Evolutionary conservation across 1,284 basidiomycete genomes (phyloP).

Genomic region (Takashimella tepidaria): DNA sequence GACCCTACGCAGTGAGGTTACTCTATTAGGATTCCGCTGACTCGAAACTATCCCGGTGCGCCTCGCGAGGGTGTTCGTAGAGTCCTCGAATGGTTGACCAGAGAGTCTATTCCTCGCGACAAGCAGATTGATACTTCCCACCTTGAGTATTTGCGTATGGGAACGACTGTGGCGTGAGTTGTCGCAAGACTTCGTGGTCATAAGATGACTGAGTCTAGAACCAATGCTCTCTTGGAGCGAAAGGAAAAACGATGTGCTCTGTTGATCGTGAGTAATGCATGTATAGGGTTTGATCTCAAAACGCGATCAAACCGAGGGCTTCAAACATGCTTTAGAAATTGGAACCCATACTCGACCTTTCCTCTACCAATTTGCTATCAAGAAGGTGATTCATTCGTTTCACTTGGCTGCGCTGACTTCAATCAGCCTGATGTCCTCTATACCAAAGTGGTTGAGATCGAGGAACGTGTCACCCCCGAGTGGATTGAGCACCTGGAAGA

Average conservation of each 20-base stretch:
- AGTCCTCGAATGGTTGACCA: conserved; percentile 74
- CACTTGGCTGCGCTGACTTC: conserved; percentile 49
- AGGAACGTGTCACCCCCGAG: conserved; percentile 49
- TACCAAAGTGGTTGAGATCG: conserved; percentile 49
- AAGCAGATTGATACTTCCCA: conserved; percentile 44
- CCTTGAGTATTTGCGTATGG: conserved; percentile 34
- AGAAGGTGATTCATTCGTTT: conserved; percentile 19
- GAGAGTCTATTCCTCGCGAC: conserved; percentile 45
- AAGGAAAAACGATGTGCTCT: conserved; percentile 89
- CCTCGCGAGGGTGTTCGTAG: conserved; percentile 83
- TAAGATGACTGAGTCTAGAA: conserved; percentile 51
- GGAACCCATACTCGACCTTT: conserved; percentile 44
- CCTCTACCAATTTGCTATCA: conserved; percentile 48
- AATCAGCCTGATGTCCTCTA: conserved; percentile 36
- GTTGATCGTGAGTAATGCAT: conserved; percentile 54
- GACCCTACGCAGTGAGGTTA: conserved; percentile 1
- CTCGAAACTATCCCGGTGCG: conserved; percentile 77
- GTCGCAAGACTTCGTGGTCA: conserved; percentile 45
- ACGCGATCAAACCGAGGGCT: conserved; percentile 48
- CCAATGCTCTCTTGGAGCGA: conserved; percentile 90
- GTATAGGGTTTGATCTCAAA: conserved; percentile 55
- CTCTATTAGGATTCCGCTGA: not conserved
- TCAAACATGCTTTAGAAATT: conserved; percentile 47
- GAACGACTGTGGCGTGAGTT: conserved; percentile 11
- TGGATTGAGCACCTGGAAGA: not conserved